Evolutionary conservation across 352 stramenopile genomes (phyloP).

Genomic region (Bremia lactucae): DNA sequence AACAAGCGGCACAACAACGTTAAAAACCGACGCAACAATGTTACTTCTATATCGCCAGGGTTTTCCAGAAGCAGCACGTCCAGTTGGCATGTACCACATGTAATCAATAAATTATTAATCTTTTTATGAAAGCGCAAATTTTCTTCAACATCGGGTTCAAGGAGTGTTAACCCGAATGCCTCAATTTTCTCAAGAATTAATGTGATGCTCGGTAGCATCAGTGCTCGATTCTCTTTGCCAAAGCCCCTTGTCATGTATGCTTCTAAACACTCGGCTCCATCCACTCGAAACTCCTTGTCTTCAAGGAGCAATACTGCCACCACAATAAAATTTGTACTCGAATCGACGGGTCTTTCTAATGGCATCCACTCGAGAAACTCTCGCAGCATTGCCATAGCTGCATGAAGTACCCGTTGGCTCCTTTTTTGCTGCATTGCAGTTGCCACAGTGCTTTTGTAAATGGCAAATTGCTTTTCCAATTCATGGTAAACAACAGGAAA

Average conservation of each 20-base stretch:
- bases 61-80: slow-evolving; percentile 40
- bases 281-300: slow-evolving; percentile 38
- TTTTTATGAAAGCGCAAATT: slow-evolving; percentile 65
- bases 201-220: slow-evolving; percentile 53
- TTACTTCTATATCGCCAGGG: slow-evolving; percentile 31
- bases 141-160: slow-evolving; percentile 33
- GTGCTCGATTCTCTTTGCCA: slow-evolving; percentile 48
- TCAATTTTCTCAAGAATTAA: slow-evolving; percentile 50
- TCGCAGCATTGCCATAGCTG: slow-evolving; percentile 58
- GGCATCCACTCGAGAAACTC: slow-evolving; percentile 82
- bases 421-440: slow-evolving; percentile 11
- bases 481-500: slow-evolving; percentile 65
- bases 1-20: slow-evolving; percentile 47
- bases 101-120: slow-evolving; percentile 63
- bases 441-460: slow-evolving; percentile 21
- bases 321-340: slow-evolving; percentile 48
- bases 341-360: slow-evolving; percentile 43
- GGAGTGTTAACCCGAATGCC: slow-evolving; percentile 29
- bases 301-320: slow-evolving; percentile 50
- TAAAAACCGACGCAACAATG: slow-evolving; percentile 33
- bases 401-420: slow-evolving; percentile 50
- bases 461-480: slow-evolving; percentile 57
- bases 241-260: slow-evolving; percentile 59
- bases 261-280: slow-evolving; percentile 56
- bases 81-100: slow-evolving; percentile 56